Evolutionary conservation across 192 early-diverging fungal species (phyloP), one percentile per base, ranked within the genome.

Genomic region (Gonapodya prolifera): DNA sequence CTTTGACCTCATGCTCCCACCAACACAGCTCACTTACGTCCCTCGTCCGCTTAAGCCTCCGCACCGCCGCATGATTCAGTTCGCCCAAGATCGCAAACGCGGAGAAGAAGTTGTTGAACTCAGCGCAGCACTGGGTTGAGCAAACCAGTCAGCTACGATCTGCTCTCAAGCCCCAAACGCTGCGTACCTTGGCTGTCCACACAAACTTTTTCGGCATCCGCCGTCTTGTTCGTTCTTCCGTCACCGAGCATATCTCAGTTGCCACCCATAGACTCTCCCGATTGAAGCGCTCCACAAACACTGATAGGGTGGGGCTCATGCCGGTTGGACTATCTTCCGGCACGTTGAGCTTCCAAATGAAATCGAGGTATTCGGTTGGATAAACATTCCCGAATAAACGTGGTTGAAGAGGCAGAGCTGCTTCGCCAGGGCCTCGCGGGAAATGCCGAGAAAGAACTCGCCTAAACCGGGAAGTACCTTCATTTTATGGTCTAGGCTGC

Each of bases 31-130:
- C 2, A 2, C 80, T 35, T 78, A 88, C 87, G 79, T 89, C 86
- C 89, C 89, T 89, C 1, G 89, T 88, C 78, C 87, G 87, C 77
- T 88, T 89, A 34, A 90, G 76, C 35, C 89, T 79, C 75, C 81
- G 82, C 33, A 90, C 85, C n/a, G 86, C 85, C 16, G 84, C 78
- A 61, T 86, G 77, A 36, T 83, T 85, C 17, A 90, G 77, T n/a
- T 86, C 87, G 28, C 86, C 81, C 34, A 89, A 84, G n/a, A 90
- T 69, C n/a, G 87, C 83, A 79, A 89, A 89, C 78, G 85, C 80
- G 33, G 81, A 78, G 80, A 87, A 90, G 77, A 88, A 90, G 80
- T 90, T 90, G 76, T 88, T 86, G 18, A 82, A 35, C 75, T 89
- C 83, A 70, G 83, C 77, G 75, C 87, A 90, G 30, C 80, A 81